Evolutionary conservation across 202 grass and related monocot genomes (phyloP), one percentile per base, ranked within the genome.

Genomic region (Cymbopogon flexuosus): DNA sequence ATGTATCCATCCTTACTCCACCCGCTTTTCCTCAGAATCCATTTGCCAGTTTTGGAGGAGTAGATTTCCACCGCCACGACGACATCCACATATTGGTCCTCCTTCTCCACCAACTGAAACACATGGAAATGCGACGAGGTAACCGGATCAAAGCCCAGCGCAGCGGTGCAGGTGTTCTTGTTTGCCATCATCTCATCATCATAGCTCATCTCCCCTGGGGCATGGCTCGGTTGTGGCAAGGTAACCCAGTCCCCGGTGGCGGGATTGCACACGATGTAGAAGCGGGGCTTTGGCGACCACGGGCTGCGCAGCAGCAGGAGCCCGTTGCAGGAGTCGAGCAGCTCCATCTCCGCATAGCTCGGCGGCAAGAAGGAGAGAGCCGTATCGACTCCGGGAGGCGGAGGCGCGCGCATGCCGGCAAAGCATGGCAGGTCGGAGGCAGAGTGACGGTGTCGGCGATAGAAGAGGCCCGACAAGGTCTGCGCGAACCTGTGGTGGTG

Each of bases 391-490:
- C 59, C 9, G 59, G 37, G 65, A 3, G 18, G 65, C 6, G 65
- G 65, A 41, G 65, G 8, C 3, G 29, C 23, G 37, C 37, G 37
- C 42, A 71, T 1, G 3, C 1, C 6, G 40, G 40, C 40, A 10
- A 41, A 41, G 40, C 40, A 2, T 3, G 52, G 30, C 6, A 0
- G 46, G 3, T 16, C 2, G 0, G 2, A 6, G 5, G 6, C 9
- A 10, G 27, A 27, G 27, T 27, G 27, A 27, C 27, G 27, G 27
- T 27, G 27, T 27, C 9, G 40, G 12, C 9, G 66, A 82, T 41
- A 84, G 84, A 84, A 90, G 29, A 90, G 13, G 16, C 58, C 70
- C 3, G 88, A 76, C 12, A 45, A 13, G 0, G 76, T 18, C 30
- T 52, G 40, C 51, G 45, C 10, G 33, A 84, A 15, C 5, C 22